Evolutionary conservation across 2,329 filamentous ascomycete species (phyloP).

Genomic region (Penicillium polonicum): DNA sequence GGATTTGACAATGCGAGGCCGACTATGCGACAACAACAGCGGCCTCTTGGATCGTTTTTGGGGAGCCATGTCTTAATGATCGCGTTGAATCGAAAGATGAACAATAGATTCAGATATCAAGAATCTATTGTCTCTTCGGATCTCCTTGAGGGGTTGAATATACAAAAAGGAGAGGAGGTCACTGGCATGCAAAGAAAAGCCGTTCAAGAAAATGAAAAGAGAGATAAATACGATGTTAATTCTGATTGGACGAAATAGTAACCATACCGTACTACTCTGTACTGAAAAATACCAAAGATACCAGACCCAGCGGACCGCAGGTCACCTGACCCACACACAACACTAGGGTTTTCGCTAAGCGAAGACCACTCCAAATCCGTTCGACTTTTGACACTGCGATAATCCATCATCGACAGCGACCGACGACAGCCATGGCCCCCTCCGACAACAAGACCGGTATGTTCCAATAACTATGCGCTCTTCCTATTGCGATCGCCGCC

Average conservation of each 20-base stretch:
- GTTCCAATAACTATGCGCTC: slow-evolving; percentile 20
- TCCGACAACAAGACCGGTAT: slow-evolving; percentile 49
- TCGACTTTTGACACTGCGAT: slow-evolving; percentile 44
- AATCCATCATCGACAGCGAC: slow-evolving; percentile 42
- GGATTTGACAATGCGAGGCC: slow-evolving; percentile 44
- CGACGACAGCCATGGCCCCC: slow-evolving; percentile 50
- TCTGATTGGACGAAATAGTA: slow-evolving; percentile 3
- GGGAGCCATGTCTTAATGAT: slow-evolving; percentile 25
- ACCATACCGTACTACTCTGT: not conserved
- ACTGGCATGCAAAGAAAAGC: not conserved
- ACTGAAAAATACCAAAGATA: slow-evolving; percentile 7
- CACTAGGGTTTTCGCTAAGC: slow-evolving; percentile 43
- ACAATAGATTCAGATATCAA: too few species aligned
- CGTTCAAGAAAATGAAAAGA: slow-evolving; percentile 6
- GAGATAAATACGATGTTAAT: not conserved
- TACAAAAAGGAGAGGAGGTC: not conserved
- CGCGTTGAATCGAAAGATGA: not conserved
- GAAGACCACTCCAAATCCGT: slow-evolving; percentile 40
- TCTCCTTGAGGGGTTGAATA: not conserved
- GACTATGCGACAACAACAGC: slow-evolving; percentile 44
- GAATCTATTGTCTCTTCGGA: too few species aligned
- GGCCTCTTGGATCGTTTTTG: slow-evolving; percentile 37
- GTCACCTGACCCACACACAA: slow-evolving; percentile 44
- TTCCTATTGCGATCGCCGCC: slow-evolving; percentile 44
- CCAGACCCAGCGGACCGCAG: slow-evolving; percentile 13